Evolutionary conservation across 805 yeast genomes (phyloP).

Genomic region (Kodamaea leandrae): DNA sequence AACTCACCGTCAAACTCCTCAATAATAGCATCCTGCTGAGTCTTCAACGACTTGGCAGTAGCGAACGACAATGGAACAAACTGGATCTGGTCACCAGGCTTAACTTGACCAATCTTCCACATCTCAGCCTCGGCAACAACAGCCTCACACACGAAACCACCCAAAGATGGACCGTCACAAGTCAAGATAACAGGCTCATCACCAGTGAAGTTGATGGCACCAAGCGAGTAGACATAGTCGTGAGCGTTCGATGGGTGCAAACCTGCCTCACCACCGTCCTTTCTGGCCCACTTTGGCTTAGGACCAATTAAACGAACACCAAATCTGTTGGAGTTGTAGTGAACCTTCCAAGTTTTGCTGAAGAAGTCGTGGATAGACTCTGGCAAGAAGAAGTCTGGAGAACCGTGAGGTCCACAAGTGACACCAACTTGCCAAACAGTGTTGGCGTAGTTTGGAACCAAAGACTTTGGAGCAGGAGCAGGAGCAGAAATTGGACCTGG

Average conservation of each 20-base stretch:
- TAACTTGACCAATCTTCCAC: constrained; percentile 98
- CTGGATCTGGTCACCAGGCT: constrained; percentile 84
- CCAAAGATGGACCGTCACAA: constrained; percentile 96
- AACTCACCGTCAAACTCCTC: constrained; percentile 45
- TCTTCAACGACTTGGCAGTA: constrained; percentile 63
- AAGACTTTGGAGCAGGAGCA: constrained; percentile 48
- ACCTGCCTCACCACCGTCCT: constrained; percentile 97
- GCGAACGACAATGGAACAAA: constrained; percentile 76
- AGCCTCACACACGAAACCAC: constrained; percentile 96
- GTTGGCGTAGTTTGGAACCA: constrained; percentile 52
- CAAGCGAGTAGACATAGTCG: constrained; percentile 93
- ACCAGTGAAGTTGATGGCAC: constrained; percentile 97
- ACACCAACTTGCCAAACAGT: constrained; percentile 84
- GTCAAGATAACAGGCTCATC: constrained; percentile 97
- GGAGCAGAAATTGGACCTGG: constrained; percentile 76
- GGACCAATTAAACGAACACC: constrained; percentile 96
- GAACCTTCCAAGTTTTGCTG: constrained; percentile 82
- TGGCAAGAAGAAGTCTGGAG: constrained; percentile 86
- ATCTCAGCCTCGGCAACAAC: constrained; percentile 94
- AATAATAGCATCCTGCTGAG: constrained; percentile 56
- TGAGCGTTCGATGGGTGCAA: constrained; percentile 98
- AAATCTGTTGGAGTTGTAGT: constrained; percentile 94
- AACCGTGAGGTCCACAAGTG: constrained; percentile 96
- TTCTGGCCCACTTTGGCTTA: constrained; percentile 94
- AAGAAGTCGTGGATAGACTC: constrained; percentile 79